Evolutionary conservation across 169 alveolate species (phyloP).

Genomic region (Cryptosporidium viatorum): DNA sequence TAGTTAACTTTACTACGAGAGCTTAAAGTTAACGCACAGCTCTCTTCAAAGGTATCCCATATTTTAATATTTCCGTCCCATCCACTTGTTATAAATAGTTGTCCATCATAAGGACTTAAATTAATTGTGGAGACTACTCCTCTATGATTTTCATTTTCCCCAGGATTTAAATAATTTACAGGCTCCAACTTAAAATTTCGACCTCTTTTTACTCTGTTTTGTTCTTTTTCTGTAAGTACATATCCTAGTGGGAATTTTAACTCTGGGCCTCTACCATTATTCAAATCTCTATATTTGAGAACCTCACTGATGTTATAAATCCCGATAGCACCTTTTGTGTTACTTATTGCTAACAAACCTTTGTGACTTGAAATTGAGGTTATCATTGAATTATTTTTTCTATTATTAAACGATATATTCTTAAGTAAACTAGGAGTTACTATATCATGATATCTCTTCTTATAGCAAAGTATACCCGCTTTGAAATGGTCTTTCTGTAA

Average conservation of each 20-base stretch:
- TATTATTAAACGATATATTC: constrained; percentile 25
- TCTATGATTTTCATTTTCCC: constrained; percentile 52
- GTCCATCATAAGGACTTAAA: constrained; percentile 62
- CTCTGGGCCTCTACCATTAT: constrained; percentile 55
- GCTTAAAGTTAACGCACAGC: constrained; percentile 5
- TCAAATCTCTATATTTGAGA: constrained; percentile 26
- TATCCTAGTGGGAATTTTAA: constrained; percentile 56
- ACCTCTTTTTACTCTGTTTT: constrained; percentile 15
- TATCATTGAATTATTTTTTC: neutral
- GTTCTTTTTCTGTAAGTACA: constrained; percentile 51
- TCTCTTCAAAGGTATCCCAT: constrained; percentile 47
- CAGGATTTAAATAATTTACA: constrained; percentile 7
- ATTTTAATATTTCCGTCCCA: constrained; percentile 65
- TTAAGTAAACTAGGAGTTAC: constrained; percentile 3
- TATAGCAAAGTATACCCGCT: neutral
- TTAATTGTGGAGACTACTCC: constrained; percentile 43
- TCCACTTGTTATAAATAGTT: constrained; percentile 48
- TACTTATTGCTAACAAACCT: constrained; percentile 11
- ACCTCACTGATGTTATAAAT: constrained; percentile 23
- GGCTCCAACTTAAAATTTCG: constrained; percentile 45
- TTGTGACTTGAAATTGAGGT: constrained; percentile 21
- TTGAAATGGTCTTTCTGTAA: neutral
- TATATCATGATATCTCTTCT: neutral
- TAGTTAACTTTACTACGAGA: constrained; percentile 12
- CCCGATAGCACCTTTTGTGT: constrained; percentile 25